Evolutionary conservation across 2,329 filamentous ascomycete genomes (phyloP), one percentile per base, ranked within the genome.

Genomic region (Emydomyces testavorans): DNA sequence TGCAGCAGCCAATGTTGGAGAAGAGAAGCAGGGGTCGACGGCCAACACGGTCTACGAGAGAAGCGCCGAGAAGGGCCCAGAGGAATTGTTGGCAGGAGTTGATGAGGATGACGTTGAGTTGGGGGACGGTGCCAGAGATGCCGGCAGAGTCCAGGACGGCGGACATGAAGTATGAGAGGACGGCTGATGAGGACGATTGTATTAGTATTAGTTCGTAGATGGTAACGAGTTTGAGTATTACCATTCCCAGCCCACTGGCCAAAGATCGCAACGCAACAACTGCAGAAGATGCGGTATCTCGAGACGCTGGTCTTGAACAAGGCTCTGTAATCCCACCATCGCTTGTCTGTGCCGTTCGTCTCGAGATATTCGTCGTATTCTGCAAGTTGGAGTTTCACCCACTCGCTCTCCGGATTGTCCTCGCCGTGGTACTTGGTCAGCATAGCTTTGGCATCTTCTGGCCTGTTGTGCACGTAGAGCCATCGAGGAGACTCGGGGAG

Each of bases 401-500:
- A 63, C 13, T 53, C 48, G 11, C 56, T 60, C 8, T 64, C 56
- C 1, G 51, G 48, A 31, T 67, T 62, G 1, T 69, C 68, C 54
- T 77, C 70, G 1, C 76, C 78, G 44, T 81, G 79, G 55, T 77
- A 78, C 51, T 73, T 74, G 6, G 73, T 70, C 49, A 85, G 69
- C 3, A 76, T 72, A 4, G 69, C 62, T n/a, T 74, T 64, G 0
- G 76, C 77, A 53, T 80, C 70, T 18, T 79, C 75, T 10, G 73
- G 67, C n/a, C 74, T 72, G 50, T 77, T 73, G 48, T 77, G 72
- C 48, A 72, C 71, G 48, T 78, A 76, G 18, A 80, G 66, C 77
- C 77, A 82, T 49, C 79, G 64, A 1, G 79, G 79, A 2, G 75
- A 79, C 56, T 82, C 79, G 0, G 79, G 79, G 1, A 81, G 64